Conservation (phyloP, 1,284 basidiomycete genomes). For the Nidula niveotomentosa region DNA sequence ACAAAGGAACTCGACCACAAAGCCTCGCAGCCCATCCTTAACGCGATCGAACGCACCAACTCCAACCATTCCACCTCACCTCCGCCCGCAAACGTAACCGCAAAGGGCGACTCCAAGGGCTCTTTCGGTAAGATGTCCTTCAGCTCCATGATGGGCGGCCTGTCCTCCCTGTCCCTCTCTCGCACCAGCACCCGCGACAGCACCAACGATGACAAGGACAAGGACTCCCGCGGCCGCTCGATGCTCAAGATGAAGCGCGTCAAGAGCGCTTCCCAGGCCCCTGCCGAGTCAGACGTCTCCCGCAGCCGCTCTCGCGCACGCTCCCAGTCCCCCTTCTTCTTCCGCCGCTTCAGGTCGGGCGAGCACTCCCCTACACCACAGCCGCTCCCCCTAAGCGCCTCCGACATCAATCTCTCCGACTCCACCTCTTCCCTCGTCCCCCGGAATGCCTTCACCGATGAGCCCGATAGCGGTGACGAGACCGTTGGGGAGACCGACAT, state of each 20-base stretch:
- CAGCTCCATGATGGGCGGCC: slow-evolving; percentile 68
- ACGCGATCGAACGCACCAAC: slow-evolving; percentile 50
- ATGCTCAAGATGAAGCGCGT: slow-evolving; percentile 36
- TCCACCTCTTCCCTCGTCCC: slow-evolving; percentile 40
- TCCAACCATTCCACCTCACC: slow-evolving; percentile 29
- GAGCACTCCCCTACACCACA: slow-evolving; percentile 72
- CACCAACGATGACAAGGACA: slow-evolving; percentile 37
- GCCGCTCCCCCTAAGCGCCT: slow-evolving; percentile 67
- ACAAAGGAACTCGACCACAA: slow-evolving; percentile 37
- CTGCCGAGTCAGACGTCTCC: slow-evolving; percentile 23
- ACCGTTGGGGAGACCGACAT: slow-evolving; percentile 45
- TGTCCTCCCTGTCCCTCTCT: slow-evolving; percentile 59
- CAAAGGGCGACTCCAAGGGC: slow-evolving; percentile 26
- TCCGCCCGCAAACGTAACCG: slow-evolving; percentile 19
- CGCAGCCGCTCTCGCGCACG: slow-evolving; percentile 55
- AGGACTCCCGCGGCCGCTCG: slow-evolving; percentile 48
- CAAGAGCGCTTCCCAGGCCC: slow-evolving; percentile 53
- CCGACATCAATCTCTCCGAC: slow-evolving; percentile 63
- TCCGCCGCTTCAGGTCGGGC: slow-evolving; percentile 59
- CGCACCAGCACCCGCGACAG: slow-evolving; percentile 46
- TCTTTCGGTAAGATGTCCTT: slow-evolving; percentile 65
- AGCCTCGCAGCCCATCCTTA: slow-evolving; percentile 35
- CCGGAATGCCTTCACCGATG: slow-evolving; percentile 53
- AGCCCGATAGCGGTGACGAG: slow-evolving; percentile 56
- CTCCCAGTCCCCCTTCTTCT: slow-evolving; percentile 70